Evolutionary conservation across 345 rosid genomes (phyloP), one percentile per base, ranked within the genome.

Genomic region (Aquilaria sinensis): DNA sequence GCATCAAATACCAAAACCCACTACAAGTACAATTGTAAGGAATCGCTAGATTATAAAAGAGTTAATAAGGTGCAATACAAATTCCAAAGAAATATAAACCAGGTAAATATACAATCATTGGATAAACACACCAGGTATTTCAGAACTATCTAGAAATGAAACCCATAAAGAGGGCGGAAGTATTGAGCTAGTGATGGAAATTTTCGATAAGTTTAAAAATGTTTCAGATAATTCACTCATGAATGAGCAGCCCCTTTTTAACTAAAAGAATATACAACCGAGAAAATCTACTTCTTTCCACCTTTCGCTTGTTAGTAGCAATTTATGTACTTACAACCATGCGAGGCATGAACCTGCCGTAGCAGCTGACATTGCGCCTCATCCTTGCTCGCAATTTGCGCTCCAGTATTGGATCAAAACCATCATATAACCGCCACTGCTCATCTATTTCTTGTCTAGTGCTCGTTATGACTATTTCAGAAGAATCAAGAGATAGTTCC

Each of bases 401-500:
- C 80, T 87, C 96, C 73, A 95, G 71, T 31, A 95, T 72, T 7
- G 98, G 96, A 72, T 95, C 99, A 81, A 95, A 95, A 63, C 98
- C 99, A 85, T 95, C 92, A 80, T 95, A 95, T 77, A 95, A 74
- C 53, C 92, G 90, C 98, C 99, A 91, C 16, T 95, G 98, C 74
- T 87, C 82, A 75, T 87, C 99, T 47, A 91, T 89, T 75, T 95
- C 99, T 75, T 95, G 99, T 49, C 85, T 87, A 5, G 99, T 91
- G 71, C 99, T 95, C 59, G 99, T 95, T 76, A 95, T 91, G 51
- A 95, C 90, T 65, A 91, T 78, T 77, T 95, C 99, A 43, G 99
- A 91, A 67, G 85, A 73, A 77, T 95, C 99, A 45, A 95, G 89
- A 30, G 96, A 79, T 60, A 89, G 62, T 60, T 95, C 99, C 70